Evolutionary conservation across 2,329 filamentous ascomycete genomes (phyloP).

Genomic region (Plenodomus biglobosus): DNA sequence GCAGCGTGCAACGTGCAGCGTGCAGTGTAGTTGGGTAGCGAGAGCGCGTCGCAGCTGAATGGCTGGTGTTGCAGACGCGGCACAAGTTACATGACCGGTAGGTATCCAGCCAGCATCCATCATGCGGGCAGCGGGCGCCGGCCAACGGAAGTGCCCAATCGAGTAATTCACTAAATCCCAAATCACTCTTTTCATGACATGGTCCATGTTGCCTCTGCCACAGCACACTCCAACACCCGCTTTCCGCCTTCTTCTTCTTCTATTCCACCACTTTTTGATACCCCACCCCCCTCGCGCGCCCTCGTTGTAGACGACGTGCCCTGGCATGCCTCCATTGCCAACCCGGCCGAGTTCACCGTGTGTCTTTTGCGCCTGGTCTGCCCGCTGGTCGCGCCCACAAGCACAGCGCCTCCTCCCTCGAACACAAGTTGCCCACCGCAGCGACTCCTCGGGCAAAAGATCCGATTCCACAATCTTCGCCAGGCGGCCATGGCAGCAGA

Average conservation of each 20-base stretch:
- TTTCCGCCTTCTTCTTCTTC: not conserved
- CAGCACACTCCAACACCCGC: not conserved
- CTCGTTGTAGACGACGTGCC: no score
- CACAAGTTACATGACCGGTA: no score
- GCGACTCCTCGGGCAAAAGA: not conserved
- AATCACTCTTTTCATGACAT: conserved; percentile 21
- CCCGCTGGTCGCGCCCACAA: conserved; percentile 20
- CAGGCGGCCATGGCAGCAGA: no score
- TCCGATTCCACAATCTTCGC: not conserved
- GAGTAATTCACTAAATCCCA: no score
- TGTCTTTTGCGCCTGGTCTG: conserved; percentile 46
- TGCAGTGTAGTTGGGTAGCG: conserved; percentile 11
- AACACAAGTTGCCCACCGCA: conserved; percentile 24
- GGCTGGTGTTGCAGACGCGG: conserved; percentile 14
- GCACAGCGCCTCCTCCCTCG: conserved; percentile 33
- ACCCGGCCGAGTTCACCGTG: conserved; percentile 40
- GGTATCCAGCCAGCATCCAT: no score
- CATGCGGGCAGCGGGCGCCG: conserved; percentile 9
- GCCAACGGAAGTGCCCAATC: conserved; percentile 13
- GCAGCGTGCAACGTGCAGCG: no score
- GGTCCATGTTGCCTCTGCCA: conserved; percentile 8
- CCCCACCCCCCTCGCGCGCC: no score
- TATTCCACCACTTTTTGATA: not conserved
- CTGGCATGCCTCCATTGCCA: conserved; percentile 32
- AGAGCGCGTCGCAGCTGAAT: conserved; percentile 23